Conservation (phyloP, 495 filamentous ascomycete genomes). For the Clohesyomyces aquaticus region DNA sequence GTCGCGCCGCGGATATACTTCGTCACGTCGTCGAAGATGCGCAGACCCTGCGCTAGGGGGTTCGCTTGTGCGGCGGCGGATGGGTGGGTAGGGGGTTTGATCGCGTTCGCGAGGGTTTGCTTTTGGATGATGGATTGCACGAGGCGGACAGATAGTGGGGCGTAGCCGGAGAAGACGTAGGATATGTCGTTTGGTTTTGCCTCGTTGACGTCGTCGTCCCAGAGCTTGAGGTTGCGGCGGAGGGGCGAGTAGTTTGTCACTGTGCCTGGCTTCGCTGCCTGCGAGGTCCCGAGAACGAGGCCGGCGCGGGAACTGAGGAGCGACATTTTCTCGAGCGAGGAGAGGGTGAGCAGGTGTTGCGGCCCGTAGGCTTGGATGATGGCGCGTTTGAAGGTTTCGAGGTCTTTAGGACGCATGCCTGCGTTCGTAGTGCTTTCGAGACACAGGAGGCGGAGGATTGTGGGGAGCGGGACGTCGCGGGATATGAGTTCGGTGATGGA, state of each 20-base stretch:
- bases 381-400: slow-evolving; percentile 85
- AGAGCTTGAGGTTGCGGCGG: slow-evolving; percentile 80
- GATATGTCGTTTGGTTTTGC: slow-evolving; percentile 95
- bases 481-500: slow-evolving; percentile 91
- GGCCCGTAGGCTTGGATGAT: slow-evolving; percentile 93
- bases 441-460: slow-evolving; percentile 82
- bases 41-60: slow-evolving; percentile 77
- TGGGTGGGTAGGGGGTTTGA: slow-evolving; percentile 46
- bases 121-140: slow-evolving; percentile 97
- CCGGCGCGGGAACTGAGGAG: slow-evolving; percentile 70
- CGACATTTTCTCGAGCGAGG: slow-evolving; percentile 84
- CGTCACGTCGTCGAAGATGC: slow-evolving; percentile 85
- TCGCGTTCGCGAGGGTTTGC: slow-evolving; percentile 71
- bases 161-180: slow-evolving; percentile 97
- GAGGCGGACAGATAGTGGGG: slow-evolving; percentile 87
- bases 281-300: slow-evolving; percentile 48
- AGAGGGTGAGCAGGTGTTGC: slow-evolving; percentile 88
- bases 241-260: slow-evolving; percentile 92
- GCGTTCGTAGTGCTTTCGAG: slow-evolving; percentile 88
- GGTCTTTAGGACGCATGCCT: slow-evolving; percentile 82
- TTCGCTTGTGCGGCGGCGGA: slow-evolving; percentile 55
- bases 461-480: slow-evolving; percentile 74
- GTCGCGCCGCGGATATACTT: slow-evolving; percentile 83
- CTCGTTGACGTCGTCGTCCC: slow-evolving; percentile 96
- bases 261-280: slow-evolving; percentile 48